Evolutionary conservation across 1,284 basidiomycete genomes (phyloP).

Genomic region (Lignosus rhinocerotis): DNA sequence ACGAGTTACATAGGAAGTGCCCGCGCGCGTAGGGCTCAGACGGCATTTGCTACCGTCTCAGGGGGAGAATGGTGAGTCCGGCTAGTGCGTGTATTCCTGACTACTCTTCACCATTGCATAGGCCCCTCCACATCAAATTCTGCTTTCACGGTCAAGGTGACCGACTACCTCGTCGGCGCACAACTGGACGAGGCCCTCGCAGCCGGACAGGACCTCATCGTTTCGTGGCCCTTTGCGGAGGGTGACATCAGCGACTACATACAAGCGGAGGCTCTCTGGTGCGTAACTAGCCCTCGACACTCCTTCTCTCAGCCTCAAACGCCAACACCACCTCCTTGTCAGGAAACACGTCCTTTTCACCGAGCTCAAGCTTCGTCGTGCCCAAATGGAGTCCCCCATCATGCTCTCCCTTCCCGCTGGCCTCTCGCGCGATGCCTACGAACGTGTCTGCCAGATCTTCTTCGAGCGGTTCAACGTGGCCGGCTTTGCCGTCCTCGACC

Average conservation of each 20-base stretch:
- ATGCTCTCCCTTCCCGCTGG: constrained; percentile 74
- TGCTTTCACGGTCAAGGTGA: constrained; percentile 50
- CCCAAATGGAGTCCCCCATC: constrained; percentile 86
- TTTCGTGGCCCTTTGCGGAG: constrained; percentile 86
- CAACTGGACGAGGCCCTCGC: constrained; percentile 80
- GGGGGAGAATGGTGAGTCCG: constrained; percentile 16
- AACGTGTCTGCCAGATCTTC: constrained; percentile 82
- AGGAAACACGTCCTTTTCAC: constrained; percentile 88
- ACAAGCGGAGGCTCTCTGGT: constrained; percentile 94
- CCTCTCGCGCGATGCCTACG: constrained; percentile 72
- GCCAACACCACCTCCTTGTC: constrained; percentile 10
- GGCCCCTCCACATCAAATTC: constrained; percentile 44
- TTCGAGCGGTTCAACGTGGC: constrained; percentile 97
- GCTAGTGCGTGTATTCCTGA: background rate
- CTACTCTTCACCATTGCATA: constrained; percentile 28
- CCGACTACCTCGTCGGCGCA: constrained; percentile 85
- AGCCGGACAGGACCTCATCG: constrained; percentile 67
- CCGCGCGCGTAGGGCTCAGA: constrained; percentile 74
- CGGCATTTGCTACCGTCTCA: constrained; percentile 32
- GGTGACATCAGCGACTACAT: constrained; percentile 80
- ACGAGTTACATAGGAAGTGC: constrained; percentile 52
- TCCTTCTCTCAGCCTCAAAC: background rate
- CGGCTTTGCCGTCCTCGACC: constrained; percentile 81
- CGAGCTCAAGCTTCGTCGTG: constrained; percentile 74
- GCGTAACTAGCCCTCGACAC: constrained; percentile 31